Percentiles rank a stretch among this genome's conserved stretches.
These are phyloP conservation scores for Ganoderma boninense DNA, from an alignment of 1,284 basidiomycete genomes.

Conservation along the genomic window DNA sequence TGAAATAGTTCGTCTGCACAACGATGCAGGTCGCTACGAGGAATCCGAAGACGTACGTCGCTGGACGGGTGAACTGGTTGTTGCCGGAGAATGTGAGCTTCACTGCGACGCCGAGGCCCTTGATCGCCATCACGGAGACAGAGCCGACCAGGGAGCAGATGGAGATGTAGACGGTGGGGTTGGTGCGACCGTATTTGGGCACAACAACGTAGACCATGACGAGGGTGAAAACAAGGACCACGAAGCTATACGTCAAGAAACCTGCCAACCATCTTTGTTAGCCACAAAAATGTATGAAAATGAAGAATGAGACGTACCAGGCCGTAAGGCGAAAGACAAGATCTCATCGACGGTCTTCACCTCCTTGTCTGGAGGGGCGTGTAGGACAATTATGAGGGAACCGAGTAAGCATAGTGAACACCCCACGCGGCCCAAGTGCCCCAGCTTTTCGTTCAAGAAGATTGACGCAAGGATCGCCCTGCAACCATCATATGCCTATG, in stretches of 20 bases:
- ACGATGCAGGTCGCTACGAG: conserved; percentile 89
- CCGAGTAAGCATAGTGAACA: conserved; percentile 93
- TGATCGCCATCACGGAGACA: conserved; percentile 93
- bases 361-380: conserved; percentile 97
- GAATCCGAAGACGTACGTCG: conserved; percentile 94
- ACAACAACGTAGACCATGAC: conserved; percentile 91
- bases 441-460: conserved; percentile 92
- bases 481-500: conserved; percentile 5
- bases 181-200: conserved; percentile 89
- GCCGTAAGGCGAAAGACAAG: conserved; percentile 87
- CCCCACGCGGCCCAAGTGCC: conserved; percentile 91
- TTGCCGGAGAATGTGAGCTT: conserved; percentile 95
- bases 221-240: conserved; percentile 83
- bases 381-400: conserved; percentile 94
- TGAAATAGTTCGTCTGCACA: conserved; percentile 99
- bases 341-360: conserved; percentile 96
- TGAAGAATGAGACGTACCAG: conserved; percentile 62
- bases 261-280: conserved; percentile 54
- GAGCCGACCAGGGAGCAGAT: conserved; percentile 93
- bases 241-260: conserved; percentile 90
- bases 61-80: conserved; percentile 95
- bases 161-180: conserved; percentile 93
- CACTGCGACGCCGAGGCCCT: conserved; percentile 96
- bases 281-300: neutral
- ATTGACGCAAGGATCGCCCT: conserved; percentile 95